Base-by-base conservation (phyloP, 2,329 filamentous ascomycete species). In the Aspergillus pseudoterreus region DNA sequence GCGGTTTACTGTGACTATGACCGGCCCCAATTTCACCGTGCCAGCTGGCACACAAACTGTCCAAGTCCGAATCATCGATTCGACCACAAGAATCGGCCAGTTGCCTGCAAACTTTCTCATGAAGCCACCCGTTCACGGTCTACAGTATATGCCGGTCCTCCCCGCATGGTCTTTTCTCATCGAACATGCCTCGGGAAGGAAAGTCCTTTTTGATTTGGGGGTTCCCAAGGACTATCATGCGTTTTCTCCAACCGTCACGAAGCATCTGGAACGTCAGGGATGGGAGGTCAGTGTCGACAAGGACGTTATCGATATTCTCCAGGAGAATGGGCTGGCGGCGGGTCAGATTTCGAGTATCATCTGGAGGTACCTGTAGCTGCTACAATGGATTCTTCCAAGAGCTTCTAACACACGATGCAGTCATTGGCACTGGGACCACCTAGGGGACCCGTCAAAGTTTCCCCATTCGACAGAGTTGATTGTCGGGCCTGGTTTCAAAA, bases 401-500 rank as follows among this genome's bases (percentile, higher is more conserved):
- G 15, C n/a, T 38, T 38, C 35, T 38, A 38, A 38, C 15, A 45
- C 9, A 51, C 11, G 4, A n/a, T 22, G 15, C 43, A 63, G 60
- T 27, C 61, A 64, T 52, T 63, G 59, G 52, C 73, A 75, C 52
- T 73, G 65, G 57, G 74, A 76, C 51, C 74, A 77, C 52, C 68
- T 65, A 0, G 75, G 74, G 2, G 71, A 79, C 53, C 66, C 73
- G 4, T 70, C 70, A 0, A 71, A 67, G 0, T 79, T 79, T 50
- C 71, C 74, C 0, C 17, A 57, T 0, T 65, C 64, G 1, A 77
- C 76, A 1, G 67, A 70, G 6, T 10, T 79, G 6, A 68, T 79
- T 4, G 76, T 79, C 9, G 77, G 77, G 2, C 77, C 76, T 8
- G 75, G 76, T 0, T 78, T 78, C 55, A 75, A 71, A 39, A 54